These are phyloP conservation scores for Aegilops bicornis DNA, from an alignment of 176 grass and related monocot genomes.

Conservation along the genomic window DNA sequence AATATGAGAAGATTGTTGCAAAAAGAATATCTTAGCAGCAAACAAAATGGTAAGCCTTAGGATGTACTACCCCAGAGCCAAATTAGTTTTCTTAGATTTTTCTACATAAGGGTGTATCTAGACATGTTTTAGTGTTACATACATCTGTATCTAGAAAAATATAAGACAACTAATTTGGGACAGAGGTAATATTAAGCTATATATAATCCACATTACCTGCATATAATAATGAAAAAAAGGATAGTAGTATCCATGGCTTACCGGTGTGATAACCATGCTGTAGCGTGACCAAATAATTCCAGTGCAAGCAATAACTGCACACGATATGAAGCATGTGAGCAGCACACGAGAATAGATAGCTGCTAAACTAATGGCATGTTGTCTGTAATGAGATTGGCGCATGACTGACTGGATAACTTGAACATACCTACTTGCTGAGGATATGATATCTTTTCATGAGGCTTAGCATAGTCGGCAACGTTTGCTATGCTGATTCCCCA, in stretches of 20 bases:
- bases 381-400: not conserved
- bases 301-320: conserved; percentile 47
- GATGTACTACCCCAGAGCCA: not conserved
- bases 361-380: not conserved
- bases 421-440: conserved; percentile 63
- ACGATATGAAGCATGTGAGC: not conserved
- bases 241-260: not conserved
- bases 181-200: not conserved
- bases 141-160: no score
- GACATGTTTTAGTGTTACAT: no score
- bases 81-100: no score
- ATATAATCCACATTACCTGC: not conserved
- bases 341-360: not conserved
- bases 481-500: conserved; percentile 78
- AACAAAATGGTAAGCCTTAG: no score
- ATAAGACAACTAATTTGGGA: no score
- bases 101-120: no score
- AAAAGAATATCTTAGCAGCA: no score
- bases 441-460: conserved; percentile 69
- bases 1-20: no score
- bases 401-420: not conserved
- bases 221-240: not conserved
- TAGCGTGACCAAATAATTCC: conserved; percentile 55
- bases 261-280: conserved; percentile 53
- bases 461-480: conserved; percentile 68